Evolutionary conservation across 257 asterid genomes (phyloP), one percentile per base, ranked within the genome.

Genomic region (Salvia hispanica): DNA sequence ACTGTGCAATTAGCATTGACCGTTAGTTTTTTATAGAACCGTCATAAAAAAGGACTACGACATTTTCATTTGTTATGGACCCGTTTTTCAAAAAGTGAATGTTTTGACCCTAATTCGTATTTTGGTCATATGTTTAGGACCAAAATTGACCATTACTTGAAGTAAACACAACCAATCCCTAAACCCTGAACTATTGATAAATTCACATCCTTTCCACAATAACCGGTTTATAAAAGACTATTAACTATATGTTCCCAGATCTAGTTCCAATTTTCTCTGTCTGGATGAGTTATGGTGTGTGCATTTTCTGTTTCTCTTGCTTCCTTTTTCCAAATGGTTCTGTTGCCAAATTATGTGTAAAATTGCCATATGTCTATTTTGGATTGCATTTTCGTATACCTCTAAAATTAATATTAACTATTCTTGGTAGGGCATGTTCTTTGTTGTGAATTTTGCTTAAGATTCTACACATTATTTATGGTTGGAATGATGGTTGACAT

Each of bases 401-500:
- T 9, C 15, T 31, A 7, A 3, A 63, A 33, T 34, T 34, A 34
- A 34, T 5, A 34, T 34, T 34, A 5, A 34, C 31, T 25, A 25
- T 25, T 25, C 31, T 34, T 34, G 39, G 0, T 4, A 3, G 7
- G 7, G 43, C 43, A 39, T 39, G 36, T 60, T 4, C 8, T 47
- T 13, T n/a, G 21, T 47, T 47, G 9, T 13, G 53, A 13, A 13
- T 15, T n/a, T 47, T 39, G 43, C 43, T 39, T 39, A 39, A 5
- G 43, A 39, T 39, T 34, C 6, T 34, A 34, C 39, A 34, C 39
- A 34, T 3, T 34, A 34, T 45, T 45, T 45, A 34, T 34, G 39
- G 39, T 64, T 55, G 43, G 34, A 45, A 6, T 31, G 21, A 44
- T 67, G 28, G 62, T 9, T 58, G 13, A 46, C 7, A 64, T 69